phyloP scores from a whole-genome alignment of 768 basidiomycete genomes.

The Fistulinella prunicolor region DNA sequence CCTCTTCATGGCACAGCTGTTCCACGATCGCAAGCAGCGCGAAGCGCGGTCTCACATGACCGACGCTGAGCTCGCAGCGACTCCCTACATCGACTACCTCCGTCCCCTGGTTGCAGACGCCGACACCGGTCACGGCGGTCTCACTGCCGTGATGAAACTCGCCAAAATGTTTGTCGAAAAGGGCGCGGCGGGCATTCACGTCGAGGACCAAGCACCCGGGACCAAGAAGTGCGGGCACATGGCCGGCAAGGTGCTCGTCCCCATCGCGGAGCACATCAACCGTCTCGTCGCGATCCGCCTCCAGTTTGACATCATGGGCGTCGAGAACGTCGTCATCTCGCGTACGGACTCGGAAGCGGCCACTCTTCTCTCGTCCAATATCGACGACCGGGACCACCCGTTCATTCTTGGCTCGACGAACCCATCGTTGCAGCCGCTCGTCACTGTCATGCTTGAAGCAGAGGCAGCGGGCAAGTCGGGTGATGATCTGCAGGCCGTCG shows the following conservation, averaged over 20 bases:
- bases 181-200: constrained; percentile 95
- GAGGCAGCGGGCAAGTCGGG: constrained; percentile 80
- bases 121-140: constrained; percentile 95
- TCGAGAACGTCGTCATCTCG: constrained; percentile 89
- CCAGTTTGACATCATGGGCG: constrained; percentile 98
- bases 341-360: constrained; percentile 98
- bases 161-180: constrained; percentile 99
- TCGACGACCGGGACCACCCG: constrained; percentile 94
- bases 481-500: constrained; percentile 77
- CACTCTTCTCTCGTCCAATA: constrained; percentile 93
- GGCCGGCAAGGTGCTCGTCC: constrained; percentile 96
- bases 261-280: constrained; percentile 97
- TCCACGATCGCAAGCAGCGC: constrained; percentile 97
- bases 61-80: constrained; percentile 65
- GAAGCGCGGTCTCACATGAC: constrained; percentile 71
- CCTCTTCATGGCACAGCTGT: constrained; percentile 95
- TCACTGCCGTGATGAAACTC: constrained; percentile 98
- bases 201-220: constrained; percentile 97
- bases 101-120: constrained; percentile 96
- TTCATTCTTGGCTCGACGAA: constrained; percentile 96
- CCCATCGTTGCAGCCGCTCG: constrained; percentile 63
- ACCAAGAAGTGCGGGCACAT: constrained; percentile 97
- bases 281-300: constrained; percentile 95
- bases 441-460: constrained; percentile 78
- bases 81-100: constrained; percentile 81